Percentiles rank a stretch among this genome's conserved stretches.
phyloP scores from a whole-genome alignment of 2,329 filamentous ascomycete genomes.

The Colletotrichum ledebouriae region DNA sequence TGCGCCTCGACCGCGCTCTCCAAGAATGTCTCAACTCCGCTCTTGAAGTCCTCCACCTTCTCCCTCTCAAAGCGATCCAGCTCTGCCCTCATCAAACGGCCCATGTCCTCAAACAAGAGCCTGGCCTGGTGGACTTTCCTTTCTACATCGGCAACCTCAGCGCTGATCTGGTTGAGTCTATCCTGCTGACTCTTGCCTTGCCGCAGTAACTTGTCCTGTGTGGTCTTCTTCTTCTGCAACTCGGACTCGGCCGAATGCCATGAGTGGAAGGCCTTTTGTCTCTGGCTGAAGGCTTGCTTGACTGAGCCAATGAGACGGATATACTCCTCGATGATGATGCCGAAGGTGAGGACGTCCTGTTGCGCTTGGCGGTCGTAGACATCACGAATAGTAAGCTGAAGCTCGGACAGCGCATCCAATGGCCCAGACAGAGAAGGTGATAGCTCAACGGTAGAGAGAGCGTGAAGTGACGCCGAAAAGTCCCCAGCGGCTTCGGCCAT shows the following conservation, averaged over 20 bases:
- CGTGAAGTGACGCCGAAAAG: slow-evolving; percentile 93
- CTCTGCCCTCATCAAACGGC: slow-evolving; percentile 89
- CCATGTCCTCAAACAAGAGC: slow-evolving; percentile 97
- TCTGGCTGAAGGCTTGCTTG: slow-evolving; percentile 91
- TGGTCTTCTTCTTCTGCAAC: slow-evolving; percentile 87
- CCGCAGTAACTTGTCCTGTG: slow-evolving; percentile 93
- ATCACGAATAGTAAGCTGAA: slow-evolving; percentile 94
- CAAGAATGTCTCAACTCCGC: slow-evolving; percentile 95
- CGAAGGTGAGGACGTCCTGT: slow-evolving; percentile 95
- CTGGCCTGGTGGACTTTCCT: slow-evolving; percentile 91
- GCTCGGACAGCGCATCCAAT: slow-evolving; percentile 89
- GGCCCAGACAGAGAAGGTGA: slow-evolving; percentile 90
- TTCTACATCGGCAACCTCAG: slow-evolving; percentile 95
- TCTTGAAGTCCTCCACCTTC: slow-evolving; percentile 99
- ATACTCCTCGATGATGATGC: slow-evolving; percentile 98
- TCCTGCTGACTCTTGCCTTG: slow-evolving; percentile 98
- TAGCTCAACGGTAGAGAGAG: slow-evolving; percentile 91
- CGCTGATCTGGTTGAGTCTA: slow-evolving; percentile 89
- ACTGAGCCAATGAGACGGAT: slow-evolving; percentile 95
- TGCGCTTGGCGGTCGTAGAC: slow-evolving; percentile 97
- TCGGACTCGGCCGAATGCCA: slow-evolving; percentile 95
- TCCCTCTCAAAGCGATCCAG: slow-evolving; percentile 95
- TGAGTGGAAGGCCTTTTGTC: slow-evolving; percentile 94
- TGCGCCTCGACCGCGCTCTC: slow-evolving; percentile 98
- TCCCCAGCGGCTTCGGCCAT: slow-evolving; percentile 94